Evolutionary conservation across 1,139 yeast species (phyloP), one percentile per base, ranked within the genome.

Genomic region (Sugiyamaella novakii): DNA sequence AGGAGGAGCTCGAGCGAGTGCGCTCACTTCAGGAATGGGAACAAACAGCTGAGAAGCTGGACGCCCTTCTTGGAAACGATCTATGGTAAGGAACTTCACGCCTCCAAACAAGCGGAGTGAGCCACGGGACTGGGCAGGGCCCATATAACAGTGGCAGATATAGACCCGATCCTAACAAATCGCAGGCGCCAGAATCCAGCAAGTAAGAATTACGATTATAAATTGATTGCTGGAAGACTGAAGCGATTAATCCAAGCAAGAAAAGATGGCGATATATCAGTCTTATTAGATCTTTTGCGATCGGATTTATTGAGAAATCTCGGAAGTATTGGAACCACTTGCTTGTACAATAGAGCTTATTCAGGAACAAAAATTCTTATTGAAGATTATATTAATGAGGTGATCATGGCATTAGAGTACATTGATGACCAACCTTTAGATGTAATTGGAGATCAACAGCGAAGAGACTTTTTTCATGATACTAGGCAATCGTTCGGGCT

Each of bases 401-500:
- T 88, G 1, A 69, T 87, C 27, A 77, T 75, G 38, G 84, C 95
- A 56, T 72, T 92, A 49, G 80, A 81, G 49, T 80, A 71, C 31
- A 57, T 79, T 33, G 73, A 75, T 36, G 47, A 44, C 37, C 50
- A 49, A 46, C 51, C 49, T 12, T 28, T 37, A 11, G 51, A 52
- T 30, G 55, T 51, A 8, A 53, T 54, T 49, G 48, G 53, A 4
- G 55, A 53, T 51, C 87, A 84, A 59, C 71, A 81, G 54, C 86
- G 87, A 51, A 73, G 87, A 42, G 88, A 89, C 58, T 88, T 89
- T 63, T 91, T 88, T 66, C 95, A 87, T 63, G 95, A 92, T 63
- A 87, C 95, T 2, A 78, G 92, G 60, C 92, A 89, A 63, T 84
- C 95, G 0, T 80, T 86, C 66, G 98, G 98, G 0, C 80, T 88